Base-by-base conservation (phyloP, 805 yeast genomes). In the Cyberlindnera suaveolens region DNA sequence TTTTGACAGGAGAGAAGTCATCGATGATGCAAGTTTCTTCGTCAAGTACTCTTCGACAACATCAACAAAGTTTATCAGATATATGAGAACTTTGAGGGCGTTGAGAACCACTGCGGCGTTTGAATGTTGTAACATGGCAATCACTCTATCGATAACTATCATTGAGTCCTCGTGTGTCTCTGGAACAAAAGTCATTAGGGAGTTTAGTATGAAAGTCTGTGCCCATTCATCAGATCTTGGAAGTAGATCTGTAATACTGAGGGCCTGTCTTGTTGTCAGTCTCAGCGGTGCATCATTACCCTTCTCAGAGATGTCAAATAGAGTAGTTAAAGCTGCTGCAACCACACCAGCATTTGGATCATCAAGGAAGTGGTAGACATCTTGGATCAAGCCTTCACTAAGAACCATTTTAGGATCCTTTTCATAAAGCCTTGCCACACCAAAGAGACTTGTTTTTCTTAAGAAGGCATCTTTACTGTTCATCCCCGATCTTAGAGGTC, bases 41-140 rank as follows among this genome's bases (percentile, higher is more conserved):
- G 86, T 82, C 4, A 85, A 57, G n/a, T 71, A 69, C 30, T 74
- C 71, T 27, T 74, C 78, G 1, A 82, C 70, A 39, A 68, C 68
- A 20, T 71, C 71, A 14, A 83, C 79, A 60, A 85, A 91, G 60
- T 90, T 86, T 36, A 83, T 66, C 36, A 82, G 64, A 63, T 87
- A 90, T 7, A 85, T 64, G 14, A 89, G 75, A 10, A 81, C 77
- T 47, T 88, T 80, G 42, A 86, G 67, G 0, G 95, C 72, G 52
- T 86, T 89, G 45, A 89, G 61, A 0, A 85, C 91, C 10, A 90
- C 93, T 0, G 93, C 74, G 0, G 95, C 70, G 61, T 86, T 89
- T 15, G 80, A 82, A 58, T 86, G 95, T 55, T 80, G 95, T 19
- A 91, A 64, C 34, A 81, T 77, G 0, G 96, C 89, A 6, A 83